Conservation (phyloP, 1,284 basidiomycete species). For the Xerocomus nothofagi region DNA sequence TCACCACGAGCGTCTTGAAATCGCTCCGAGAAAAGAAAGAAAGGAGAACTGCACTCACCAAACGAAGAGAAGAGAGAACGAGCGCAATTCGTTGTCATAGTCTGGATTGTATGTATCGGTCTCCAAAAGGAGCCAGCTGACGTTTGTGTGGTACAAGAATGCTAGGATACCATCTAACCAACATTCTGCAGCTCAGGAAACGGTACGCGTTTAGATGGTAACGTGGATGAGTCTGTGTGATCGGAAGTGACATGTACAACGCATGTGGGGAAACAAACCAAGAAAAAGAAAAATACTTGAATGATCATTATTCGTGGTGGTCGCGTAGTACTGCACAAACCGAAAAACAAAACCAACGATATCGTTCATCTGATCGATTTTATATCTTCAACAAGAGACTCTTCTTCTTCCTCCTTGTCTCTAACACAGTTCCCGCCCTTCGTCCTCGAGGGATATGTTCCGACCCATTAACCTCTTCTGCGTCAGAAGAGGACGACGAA, state of each 20-base stretch:
- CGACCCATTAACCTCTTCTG: constrained; percentile 38
- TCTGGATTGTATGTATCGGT: too few species aligned
- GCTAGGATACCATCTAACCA: too few species aligned
- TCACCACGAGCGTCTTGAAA: too few species aligned
- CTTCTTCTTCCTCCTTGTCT: constrained; percentile 30
- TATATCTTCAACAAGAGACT: constrained; percentile 14
- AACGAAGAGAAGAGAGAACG: too few species aligned
- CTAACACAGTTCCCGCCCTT: constrained; percentile 46
- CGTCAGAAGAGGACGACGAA: constrained; percentile 39
- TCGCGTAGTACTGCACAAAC: neutral
- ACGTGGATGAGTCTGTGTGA: neutral
- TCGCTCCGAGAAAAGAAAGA: too few species aligned
- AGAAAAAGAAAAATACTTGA: neutral
- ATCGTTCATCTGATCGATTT: neutral
- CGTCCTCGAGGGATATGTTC: constrained; percentile 62
- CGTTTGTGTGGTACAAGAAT: too few species aligned
- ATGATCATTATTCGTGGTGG: neutral
- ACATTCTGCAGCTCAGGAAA: neutral
- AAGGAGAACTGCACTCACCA: too few species aligned
- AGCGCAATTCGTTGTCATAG: too few species aligned
- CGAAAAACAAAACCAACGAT: neutral
- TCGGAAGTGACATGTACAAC: constrained; percentile 27
- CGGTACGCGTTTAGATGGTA: neutral
- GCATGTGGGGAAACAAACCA: neutral
- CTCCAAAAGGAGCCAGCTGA: too few species aligned